phyloP scores from a whole-genome alignment of 495 filamentous ascomycete genomes.

The Eremomyces bilateralis region DNA sequence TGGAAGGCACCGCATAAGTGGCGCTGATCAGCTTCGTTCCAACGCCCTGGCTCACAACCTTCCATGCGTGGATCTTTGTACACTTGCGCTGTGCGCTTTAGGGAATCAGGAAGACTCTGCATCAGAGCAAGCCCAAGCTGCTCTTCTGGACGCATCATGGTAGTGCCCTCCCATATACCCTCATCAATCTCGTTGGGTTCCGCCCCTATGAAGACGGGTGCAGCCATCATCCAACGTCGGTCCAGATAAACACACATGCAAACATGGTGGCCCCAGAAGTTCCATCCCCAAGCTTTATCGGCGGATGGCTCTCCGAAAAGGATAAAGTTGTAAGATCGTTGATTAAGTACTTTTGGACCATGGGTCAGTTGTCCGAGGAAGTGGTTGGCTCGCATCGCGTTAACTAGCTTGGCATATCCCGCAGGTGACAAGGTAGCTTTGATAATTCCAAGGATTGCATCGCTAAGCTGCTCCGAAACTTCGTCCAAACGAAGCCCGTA shows the following conservation, averaged over 20 bases:
- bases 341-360: conserved; percentile 42
- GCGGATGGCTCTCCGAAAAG: conserved; percentile 34
- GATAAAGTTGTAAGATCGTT: conserved; percentile 52
- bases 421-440: conserved; percentile 37
- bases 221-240: conserved; percentile 40
- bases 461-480: conserved; percentile 13
- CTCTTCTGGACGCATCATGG: conserved; percentile 45
- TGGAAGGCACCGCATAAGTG: conserved; percentile 53
- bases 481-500: conserved; percentile 49
- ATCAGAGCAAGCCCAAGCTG: conserved; percentile 38
- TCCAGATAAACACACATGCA: too few relatives aligned
- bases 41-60: conserved; percentile 26
- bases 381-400: conserved; percentile 54
- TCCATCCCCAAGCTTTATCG: conserved; percentile 41
- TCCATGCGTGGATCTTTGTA: conserved; percentile 42
- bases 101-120: conserved; percentile 34
- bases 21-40: conserved; percentile 55
- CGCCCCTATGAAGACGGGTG: conserved; percentile 54
- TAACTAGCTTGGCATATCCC: conserved; percentile 47
- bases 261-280: conserved; percentile 58
- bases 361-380: conserved; percentile 51
- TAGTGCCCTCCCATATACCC: conserved; percentile 35
- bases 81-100: conserved; percentile 25
- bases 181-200: conserved; percentile 53
- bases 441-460: conserved; percentile 30